phyloP scores from a whole-genome alignment of 495 filamentous ascomycete species.

The Penicillium crystallinum region DNA sequence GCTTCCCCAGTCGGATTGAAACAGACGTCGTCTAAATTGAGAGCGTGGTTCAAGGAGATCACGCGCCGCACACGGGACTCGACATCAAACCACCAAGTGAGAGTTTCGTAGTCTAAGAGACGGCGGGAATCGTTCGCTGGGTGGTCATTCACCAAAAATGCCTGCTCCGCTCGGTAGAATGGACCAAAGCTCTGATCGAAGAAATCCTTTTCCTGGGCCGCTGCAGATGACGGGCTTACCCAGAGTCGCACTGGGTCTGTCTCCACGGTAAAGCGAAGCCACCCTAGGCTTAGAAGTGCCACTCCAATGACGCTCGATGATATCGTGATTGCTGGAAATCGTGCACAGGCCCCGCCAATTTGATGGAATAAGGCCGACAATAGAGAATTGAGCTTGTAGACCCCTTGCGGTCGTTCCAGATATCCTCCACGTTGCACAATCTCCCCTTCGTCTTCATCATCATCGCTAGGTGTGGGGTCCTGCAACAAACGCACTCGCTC shows the following conservation, averaged over 20 bases:
- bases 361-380: constrained; percentile 73
- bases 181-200: constrained; percentile 95
- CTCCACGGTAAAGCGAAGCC: constrained; percentile 81
- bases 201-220: constrained; percentile 87
- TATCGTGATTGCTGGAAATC: constrained; percentile 82
- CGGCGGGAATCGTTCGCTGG: constrained; percentile 57
- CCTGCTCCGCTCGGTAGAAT: constrained; percentile 91
- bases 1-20: constrained; percentile 86
- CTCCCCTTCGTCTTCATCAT: constrained; percentile 81
- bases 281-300: constrained; percentile 72
- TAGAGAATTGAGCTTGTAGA: constrained; percentile 73
- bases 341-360: constrained; percentile 77
- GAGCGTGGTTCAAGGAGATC: constrained; percentile 57
- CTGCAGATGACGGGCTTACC: constrained; percentile 88
- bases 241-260: constrained; percentile 85
- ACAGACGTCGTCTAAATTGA: constrained; percentile 77
- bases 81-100: constrained; percentile 92
- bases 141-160: constrained; percentile 88
- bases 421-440: constrained; percentile 66
- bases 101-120: constrained; percentile 79
- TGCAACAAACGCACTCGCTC: constrained; percentile 82
- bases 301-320: constrained; percentile 63
- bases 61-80: constrained; percentile 67
- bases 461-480: constrained; percentile 76
- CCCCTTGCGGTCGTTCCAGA: constrained; percentile 59